Evolutionary conservation across 169 alveolate genomes (phyloP).

Genomic region (Babesia gibsoni): DNA sequence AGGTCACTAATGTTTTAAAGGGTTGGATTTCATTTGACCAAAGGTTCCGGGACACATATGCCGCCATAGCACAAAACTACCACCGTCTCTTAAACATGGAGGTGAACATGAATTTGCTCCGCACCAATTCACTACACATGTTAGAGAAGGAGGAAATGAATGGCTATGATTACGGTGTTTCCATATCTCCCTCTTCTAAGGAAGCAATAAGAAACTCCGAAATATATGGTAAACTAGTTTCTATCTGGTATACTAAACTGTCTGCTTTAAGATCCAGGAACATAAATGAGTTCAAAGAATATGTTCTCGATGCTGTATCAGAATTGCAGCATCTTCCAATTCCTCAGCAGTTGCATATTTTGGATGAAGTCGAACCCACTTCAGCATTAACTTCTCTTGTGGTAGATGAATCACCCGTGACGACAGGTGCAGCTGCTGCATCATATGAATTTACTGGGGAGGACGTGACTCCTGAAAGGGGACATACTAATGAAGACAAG

Average conservation of each 20-base stretch:
- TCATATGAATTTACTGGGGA: no score
- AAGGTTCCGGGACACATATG: not conserved
- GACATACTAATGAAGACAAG: no score
- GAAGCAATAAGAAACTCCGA: not conserved
- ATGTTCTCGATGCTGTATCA: not conserved
- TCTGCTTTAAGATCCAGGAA: constrained; percentile 7
- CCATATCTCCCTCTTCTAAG: not conserved
- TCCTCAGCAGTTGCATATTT: no score
- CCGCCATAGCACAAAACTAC: not conserved
- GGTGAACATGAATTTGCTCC: constrained; percentile 12
- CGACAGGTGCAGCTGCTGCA: no score
- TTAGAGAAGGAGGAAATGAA: not conserved
- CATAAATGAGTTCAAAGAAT: constrained; percentile 7
- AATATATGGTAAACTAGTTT: constrained; percentile 15
- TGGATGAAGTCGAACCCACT: no score
- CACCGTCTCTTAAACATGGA: constrained; percentile 4
- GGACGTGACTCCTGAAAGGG: no score
- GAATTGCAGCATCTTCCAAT: not conserved
- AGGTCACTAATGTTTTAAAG: not conserved
- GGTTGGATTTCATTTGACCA: constrained; percentile 9
- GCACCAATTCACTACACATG: constrained; percentile 27
- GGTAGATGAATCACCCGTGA: no score
- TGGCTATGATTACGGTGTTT: not conserved
- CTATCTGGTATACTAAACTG: constrained; percentile 28
- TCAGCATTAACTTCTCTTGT: no score